Evolutionary conservation across 2,329 filamentous ascomycete species (phyloP).

Genomic region (Ciborinia camelliae): DNA sequence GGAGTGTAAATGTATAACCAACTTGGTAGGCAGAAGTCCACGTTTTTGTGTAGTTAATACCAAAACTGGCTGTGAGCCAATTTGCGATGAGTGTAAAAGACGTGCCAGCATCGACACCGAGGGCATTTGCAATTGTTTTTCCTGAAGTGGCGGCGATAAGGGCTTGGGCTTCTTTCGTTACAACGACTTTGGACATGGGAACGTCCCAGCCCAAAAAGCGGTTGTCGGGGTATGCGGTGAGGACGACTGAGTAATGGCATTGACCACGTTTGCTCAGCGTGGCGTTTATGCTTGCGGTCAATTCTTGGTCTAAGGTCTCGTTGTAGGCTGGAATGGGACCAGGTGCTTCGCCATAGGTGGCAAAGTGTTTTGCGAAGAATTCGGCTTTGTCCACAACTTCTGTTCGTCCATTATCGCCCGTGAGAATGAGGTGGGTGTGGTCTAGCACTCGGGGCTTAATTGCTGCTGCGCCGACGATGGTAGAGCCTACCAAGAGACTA

Average conservation of each 20-base stretch:
- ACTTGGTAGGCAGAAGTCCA: constrained; percentile 1
- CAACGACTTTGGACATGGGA: constrained; percentile 1
- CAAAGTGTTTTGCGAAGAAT: background rate
- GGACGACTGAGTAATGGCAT: background rate
- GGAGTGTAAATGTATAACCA: constrained; percentile 8
- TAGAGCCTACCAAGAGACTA: constrained; percentile 10
- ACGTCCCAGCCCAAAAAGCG: constrained; percentile 6
- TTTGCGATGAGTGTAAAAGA: background rate
- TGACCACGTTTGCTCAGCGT: background rate
- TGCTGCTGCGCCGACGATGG: background rate
- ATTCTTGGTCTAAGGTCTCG: background rate
- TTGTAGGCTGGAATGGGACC: background rate
- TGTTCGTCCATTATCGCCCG: background rate
- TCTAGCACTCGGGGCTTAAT: background rate
- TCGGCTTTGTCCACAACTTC: constrained; percentile 13
- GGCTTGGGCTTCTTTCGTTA: background rate
- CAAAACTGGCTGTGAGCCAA: background rate
- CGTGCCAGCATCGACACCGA: background rate
- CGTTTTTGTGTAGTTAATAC: background rate
- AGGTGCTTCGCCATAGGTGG: too few relatives aligned
- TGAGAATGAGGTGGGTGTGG: constrained; percentile 6
- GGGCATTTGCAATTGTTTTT: background rate
- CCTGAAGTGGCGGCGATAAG: background rate
- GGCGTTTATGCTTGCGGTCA: background rate
- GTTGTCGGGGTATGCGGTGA: background rate